Percentiles rank a stretch among this genome's conserved stretches.
Evolutionary conservation across 225 moss, liverwort and hornwort genomes (phyloP).

Genomic region (Anthoceros angustus): DNA sequence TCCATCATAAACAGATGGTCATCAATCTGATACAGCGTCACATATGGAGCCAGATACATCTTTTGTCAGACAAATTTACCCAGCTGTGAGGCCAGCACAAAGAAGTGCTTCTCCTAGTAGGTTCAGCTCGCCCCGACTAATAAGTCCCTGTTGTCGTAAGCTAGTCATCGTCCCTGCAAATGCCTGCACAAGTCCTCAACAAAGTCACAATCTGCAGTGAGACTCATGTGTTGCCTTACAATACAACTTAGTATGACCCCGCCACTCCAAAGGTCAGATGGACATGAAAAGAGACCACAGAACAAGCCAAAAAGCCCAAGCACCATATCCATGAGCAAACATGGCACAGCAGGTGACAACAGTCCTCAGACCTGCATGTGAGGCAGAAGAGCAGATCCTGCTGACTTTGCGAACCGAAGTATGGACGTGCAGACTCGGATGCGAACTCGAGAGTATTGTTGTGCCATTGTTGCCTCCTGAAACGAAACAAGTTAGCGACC

Average conservation of each 20-base stretch:
- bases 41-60: background rate
- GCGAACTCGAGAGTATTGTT: conserved; percentile 59
- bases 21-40: background rate
- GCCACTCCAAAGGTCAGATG: background rate
- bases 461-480: conserved; percentile 32
- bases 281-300: too few relatives aligned
- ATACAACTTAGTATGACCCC: background rate
- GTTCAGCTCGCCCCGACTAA: conserved; percentile 73
- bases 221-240: background rate
- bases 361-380: conserved; percentile 44
- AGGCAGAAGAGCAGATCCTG: conserved; percentile 67
- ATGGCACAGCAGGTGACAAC: too few relatives aligned
- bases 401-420: conserved; percentile 70
- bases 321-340: too few relatives aligned
- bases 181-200: conserved; percentile 21
- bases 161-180: conserved; percentile 66
- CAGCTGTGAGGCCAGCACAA: conserved; percentile 75
- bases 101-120: conserved; percentile 82
- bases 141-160: conserved; percentile 46
- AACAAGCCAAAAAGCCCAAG: too few relatives aligned
- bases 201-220: background rate
- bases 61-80: conserved; percentile 23
- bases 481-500: conserved; percentile 14
- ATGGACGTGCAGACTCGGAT: conserved; percentile 96
- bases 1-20: background rate